Evolutionary conservation across 1,139 yeast genomes (phyloP).

Genomic region (Taphrina communis): DNA sequence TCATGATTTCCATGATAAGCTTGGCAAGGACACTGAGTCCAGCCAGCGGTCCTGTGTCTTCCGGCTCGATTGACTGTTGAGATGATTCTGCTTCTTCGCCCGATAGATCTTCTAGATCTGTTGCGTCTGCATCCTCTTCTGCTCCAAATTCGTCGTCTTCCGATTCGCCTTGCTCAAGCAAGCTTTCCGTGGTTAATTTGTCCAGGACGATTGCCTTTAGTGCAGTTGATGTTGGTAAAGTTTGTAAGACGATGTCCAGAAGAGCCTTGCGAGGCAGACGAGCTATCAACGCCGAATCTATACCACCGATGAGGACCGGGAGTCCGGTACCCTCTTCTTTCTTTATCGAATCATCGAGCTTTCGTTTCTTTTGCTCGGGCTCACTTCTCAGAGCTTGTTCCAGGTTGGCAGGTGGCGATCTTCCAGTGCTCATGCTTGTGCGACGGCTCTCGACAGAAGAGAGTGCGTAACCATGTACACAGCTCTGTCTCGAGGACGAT

Average conservation of each 20-base stretch:
- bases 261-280: constrained; percentile 28
- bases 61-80: constrained; percentile 14
- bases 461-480: not conserved
- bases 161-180: constrained; percentile 15
- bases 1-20: constrained; percentile 41
- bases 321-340: not conserved
- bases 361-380: constrained; percentile 13
- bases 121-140: constrained; percentile 24
- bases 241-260: constrained; percentile 29
- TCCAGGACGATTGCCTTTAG: constrained; percentile 31
- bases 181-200: constrained; percentile 19
- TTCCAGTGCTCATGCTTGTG: constrained; percentile 20
- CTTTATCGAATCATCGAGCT: not conserved
- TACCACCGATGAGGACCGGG: constrained; percentile 24
- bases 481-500: not conserved
- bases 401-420: constrained; percentile 15
- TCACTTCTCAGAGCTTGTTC: constrained; percentile 7
- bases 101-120: constrained; percentile 32
- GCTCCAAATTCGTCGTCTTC: constrained; percentile 25
- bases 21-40: constrained; percentile 35
- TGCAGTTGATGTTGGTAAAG: constrained; percentile 24
- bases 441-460: not conserved
- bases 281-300: constrained; percentile 13
- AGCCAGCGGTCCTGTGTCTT: constrained; percentile 27
- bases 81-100: constrained; percentile 34